phyloP scores from a whole-genome alignment of 2,329 filamentous ascomycete genomes.

The Blastomyces parvus region DNA sequence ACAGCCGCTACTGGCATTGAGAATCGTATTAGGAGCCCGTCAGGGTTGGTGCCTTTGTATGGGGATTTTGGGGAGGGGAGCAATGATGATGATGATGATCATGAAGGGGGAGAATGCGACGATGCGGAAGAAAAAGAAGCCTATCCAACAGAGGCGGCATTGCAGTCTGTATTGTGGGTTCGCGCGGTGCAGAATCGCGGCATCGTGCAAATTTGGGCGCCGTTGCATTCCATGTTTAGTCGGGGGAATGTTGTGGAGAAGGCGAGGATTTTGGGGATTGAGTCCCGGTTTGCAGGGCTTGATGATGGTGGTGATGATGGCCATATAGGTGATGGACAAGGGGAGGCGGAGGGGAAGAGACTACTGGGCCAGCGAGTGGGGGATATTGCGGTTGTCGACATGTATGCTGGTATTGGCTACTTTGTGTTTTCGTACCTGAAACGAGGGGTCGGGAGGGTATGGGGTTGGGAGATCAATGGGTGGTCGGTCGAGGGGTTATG shows the following conservation, averaged over 20 bases:
- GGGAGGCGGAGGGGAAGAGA: slow-evolving; percentile 10
- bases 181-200: slow-evolving; percentile 64
- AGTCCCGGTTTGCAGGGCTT: slow-evolving; percentile 28
- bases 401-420: slow-evolving; percentile 91
- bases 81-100: slow-evolving; percentile 7
- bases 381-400: slow-evolving; percentile 51
- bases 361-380: slow-evolving; percentile 19
- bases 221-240: slow-evolving; percentile 87
- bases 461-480: slow-evolving; percentile 86
- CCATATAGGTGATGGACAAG: neutral
- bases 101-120: slow-evolving; percentile 17
- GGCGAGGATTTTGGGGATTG: slow-evolving; percentile 54
- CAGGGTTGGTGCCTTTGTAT: slow-evolving; percentile 57
- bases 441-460: slow-evolving; percentile 57
- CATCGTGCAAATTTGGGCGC: slow-evolving; percentile 77
- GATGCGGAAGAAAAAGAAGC: slow-evolving; percentile 15
- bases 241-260: slow-evolving; percentile 88
- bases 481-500: slow-evolving; percentile 77
- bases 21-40: slow-evolving; percentile 67
- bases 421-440: slow-evolving; percentile 77
- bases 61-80: slow-evolving; percentile 60
- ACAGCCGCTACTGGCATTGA: slow-evolving; percentile 32
- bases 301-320: slow-evolving; percentile 16
- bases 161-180: slow-evolving; percentile 66
- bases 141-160: slow-evolving; percentile 43